Base-by-base conservation (phyloP, 169 alveolate genomes). In the Cytauxzoon felis region DNA sequence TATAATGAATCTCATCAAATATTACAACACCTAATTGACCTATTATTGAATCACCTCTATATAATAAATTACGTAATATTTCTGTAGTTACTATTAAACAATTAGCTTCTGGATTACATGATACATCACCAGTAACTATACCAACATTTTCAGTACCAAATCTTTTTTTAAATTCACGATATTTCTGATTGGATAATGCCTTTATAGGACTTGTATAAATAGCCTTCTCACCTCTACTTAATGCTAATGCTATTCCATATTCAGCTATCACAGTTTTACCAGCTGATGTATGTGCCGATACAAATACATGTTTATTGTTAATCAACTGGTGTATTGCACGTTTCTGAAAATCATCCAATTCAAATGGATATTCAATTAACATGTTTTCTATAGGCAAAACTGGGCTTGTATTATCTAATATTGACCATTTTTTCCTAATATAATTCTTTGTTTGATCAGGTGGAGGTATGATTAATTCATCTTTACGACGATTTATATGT, bases 241-340 rank as follows among this genome's bases (percentile, higher is more conserved):
- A 75, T 3, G 99, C 97, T 65, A 94, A 51, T 5, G 98, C 99
- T 45, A 97, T 95, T 0, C 99, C 99, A 86, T 98, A 95, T 78
- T 94, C 98, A 7, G 99, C 99, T 16, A 96, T 96, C 0, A 95
- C 98, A 2, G 99, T 96, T 73, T 96, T 96, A 24, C 99, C 99
- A 29, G 99, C 98, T n/a, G 99, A 96, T 16, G 99, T 97, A 68
- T 96, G 99, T 1, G 99, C 99, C 41, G 98, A 96, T 0, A 97
- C 99, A 45, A 97, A 95, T 6, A 97, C 99, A 65, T 92, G 93
- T 63, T 94, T 90, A 53, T 88, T 88, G 43, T 90, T 87, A 63
- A 94, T 97, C 23, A 97, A 81, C 63, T 96, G 92, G 29, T 92
- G 78, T 7, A 96, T 86, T 1, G 99, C 96, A 54, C 98, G 85